Evolutionary conservation across 305 asterid genomes (phyloP), one percentile per base, ranked within the genome.

Genomic region (Fraxinus nigra): DNA sequence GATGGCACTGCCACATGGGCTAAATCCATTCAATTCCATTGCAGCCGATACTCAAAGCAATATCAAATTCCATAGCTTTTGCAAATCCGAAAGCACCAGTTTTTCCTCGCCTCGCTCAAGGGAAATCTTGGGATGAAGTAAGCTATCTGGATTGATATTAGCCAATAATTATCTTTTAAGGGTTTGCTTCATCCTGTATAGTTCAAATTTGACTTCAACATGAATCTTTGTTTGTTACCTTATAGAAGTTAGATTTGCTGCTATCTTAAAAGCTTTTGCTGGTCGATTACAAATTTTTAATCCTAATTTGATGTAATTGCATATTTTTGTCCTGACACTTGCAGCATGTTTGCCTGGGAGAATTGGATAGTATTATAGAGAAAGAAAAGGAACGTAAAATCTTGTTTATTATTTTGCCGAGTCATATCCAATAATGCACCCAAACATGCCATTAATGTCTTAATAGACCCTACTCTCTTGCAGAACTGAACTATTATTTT

Each of bases 41-140:
- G 87, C 88, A 85, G 90, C 90, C 87, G 14, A 80, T 81, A 80
- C 61, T 87, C 78, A 74, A 87, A 34, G 82, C 84, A n/a, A 78
- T 87, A 75, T 89, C 89, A 28, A 89, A 89, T 75, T 37, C 40
- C 51, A 69, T 89, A 30, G 38, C 84, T 16, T 89, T 85, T 78
- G 82, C 80, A 26, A 89, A 89, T 81, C 92, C 92, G 0, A 89
- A 85, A 79, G 92, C 85, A 9, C 90, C 89, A 7, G 84, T 87
- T 72, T 89, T 74, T 59, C 90, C 90, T 9, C 87, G 90, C 7
- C 89, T 89, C 33, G 92, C 92, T 82, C 88, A 80, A 2, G 89
- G 90, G 48, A 89, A 85, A 78, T 77, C 86, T 24, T 85, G 92
- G 92, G 90, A 87, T 59, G 86, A 80, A 38, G 90, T 87, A 85